Base-by-base conservation (phyloP, 2,329 filamentous ascomycete species). In the Delphinella strobiligena region DNA sequence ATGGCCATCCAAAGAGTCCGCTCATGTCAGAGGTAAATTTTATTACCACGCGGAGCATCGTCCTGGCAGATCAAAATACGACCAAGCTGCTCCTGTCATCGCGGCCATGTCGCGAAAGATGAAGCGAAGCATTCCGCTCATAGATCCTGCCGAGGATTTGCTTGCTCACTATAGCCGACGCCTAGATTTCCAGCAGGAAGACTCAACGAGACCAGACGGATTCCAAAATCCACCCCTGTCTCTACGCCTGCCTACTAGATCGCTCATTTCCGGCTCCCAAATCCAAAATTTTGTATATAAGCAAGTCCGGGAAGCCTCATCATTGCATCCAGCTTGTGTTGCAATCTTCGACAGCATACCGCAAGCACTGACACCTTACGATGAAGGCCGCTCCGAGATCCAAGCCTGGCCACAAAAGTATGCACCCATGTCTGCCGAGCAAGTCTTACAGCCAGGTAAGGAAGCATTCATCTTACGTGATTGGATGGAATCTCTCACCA, bases 391-490 rank as follows among this genome's bases (percentile, higher is more conserved):
- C 36, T 93, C 82, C 49, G 89, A 96, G 53, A 68, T 66, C 2
- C 61, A 71, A 19, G 61, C 75, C 7, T 98, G 91, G 91, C 59
- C 69, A 2, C 80, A 89, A 31, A 95, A 96, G 53, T 94, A 96
- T 60, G 75, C 82, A 0, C 91, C 91, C 0, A 61, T 59, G 18
- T 66, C 62, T 27, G 78, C 85, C 2, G 65, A 66, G 3, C 77
- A 89, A 42, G 78, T 96, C 1, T 66, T 98, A 9, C 88, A 95
- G 52, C 58, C 66, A 12, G 80, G 82, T 2, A 72, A 67, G 33
- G 85, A 95, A 56, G 76, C 77, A 1, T 53, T 67, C 2, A 63
- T 89, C 7, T 62, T 98, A 17, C 79, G 78, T 42, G 75, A 89
- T 44, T 98, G 91, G 91, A 65, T 98, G 5, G 69, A 75, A 42